phyloP scores from a whole-genome alignment of 768 basidiomycete genomes.

The Suillus decipiens region DNA sequence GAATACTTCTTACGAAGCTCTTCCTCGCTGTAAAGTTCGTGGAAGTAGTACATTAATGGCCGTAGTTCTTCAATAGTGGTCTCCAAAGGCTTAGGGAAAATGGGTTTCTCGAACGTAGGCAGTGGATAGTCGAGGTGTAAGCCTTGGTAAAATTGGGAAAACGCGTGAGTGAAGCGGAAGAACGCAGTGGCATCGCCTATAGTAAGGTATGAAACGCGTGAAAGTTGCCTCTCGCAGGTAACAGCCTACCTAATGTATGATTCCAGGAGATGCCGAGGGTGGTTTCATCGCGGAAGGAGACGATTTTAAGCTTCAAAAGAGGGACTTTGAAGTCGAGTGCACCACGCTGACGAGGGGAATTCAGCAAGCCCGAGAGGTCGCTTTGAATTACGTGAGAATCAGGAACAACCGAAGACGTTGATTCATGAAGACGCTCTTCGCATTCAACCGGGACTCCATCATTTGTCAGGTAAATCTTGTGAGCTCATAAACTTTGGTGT shows the following conservation, averaged over 20 bases:
- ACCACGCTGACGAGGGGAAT: slow-evolving; percentile 12
- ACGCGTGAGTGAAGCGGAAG: slow-evolving; percentile 27
- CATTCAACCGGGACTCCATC: slow-evolving; percentile 19
- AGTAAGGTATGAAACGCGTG: background rate
- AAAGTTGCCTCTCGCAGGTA: background rate
- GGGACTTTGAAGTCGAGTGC: slow-evolving; percentile 20
- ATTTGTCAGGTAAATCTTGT: slow-evolving; percentile 26
- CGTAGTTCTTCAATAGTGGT: slow-evolving; percentile 17
- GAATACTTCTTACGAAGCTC: slow-evolving; percentile 23
- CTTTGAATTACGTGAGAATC: slow-evolving; percentile 30
- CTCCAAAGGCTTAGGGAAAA: slow-evolving; percentile 21
- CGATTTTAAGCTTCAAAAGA: slow-evolving; percentile 31
- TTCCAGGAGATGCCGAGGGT: slow-evolving; percentile 36
- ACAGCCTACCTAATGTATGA: slow-evolving; percentile 31
- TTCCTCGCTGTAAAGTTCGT: slow-evolving; percentile 14
- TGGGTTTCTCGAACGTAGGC: slow-evolving; percentile 29
- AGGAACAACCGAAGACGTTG: slow-evolving; percentile 15
- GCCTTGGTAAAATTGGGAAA: slow-evolving; percentile 34
- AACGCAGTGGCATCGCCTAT: slow-evolving; percentile 32
- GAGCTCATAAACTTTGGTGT: slow-evolving; percentile 1
- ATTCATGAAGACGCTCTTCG: slow-evolving; percentile 11
- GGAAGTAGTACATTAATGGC: slow-evolving; percentile 27
- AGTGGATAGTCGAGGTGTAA: slow-evolving; percentile 8
- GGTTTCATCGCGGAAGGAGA: slow-evolving; percentile 25
- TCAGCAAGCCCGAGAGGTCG: slow-evolving; percentile 20